These are phyloP conservation scores for Angomonas deanei DNA, from an alignment of 208 protist genomes.

Conservation along the genomic window DNA sequence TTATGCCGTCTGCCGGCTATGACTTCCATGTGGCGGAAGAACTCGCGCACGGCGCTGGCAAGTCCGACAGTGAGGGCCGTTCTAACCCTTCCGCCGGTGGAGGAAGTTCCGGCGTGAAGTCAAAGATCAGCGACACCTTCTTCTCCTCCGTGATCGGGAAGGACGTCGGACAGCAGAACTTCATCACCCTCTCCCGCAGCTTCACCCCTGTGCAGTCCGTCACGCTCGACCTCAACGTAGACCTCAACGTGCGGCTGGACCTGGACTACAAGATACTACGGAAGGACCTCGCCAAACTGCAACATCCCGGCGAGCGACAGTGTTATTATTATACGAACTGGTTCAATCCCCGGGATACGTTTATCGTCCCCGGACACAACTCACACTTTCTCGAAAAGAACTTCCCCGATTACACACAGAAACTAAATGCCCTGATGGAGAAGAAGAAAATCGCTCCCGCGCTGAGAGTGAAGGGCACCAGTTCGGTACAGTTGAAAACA, in stretches of 20 bases:
- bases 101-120: neutral
- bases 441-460: neutral
- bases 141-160: neutral
- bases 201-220: conserved; percentile 13
- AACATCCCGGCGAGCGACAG: conserved; percentile 5
- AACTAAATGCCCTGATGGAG: neutral
- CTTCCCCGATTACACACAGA: neutral
- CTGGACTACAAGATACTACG: conserved; percentile 1
- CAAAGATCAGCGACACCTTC: neutral
- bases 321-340: conserved; percentile 14
- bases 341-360: conserved; percentile 1
- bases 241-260: conserved; percentile 4
- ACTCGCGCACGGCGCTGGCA: neutral
- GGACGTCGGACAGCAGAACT: conserved; percentile 7
- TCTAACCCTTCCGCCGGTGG: neutral
- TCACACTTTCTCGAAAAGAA: neutral
- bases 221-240: conserved; percentile 8
- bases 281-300: neutral
- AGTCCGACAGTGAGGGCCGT: neutral
- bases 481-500: too few relatives aligned
- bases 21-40: neutral
- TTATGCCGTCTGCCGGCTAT: neutral
- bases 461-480: too few relatives aligned
- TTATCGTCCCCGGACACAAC: conserved; percentile 2
- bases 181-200: conserved; percentile 10